phyloP scores from a whole-genome alignment of 768 basidiomycete genomes.

The Termitomyces sp. region DNA sequence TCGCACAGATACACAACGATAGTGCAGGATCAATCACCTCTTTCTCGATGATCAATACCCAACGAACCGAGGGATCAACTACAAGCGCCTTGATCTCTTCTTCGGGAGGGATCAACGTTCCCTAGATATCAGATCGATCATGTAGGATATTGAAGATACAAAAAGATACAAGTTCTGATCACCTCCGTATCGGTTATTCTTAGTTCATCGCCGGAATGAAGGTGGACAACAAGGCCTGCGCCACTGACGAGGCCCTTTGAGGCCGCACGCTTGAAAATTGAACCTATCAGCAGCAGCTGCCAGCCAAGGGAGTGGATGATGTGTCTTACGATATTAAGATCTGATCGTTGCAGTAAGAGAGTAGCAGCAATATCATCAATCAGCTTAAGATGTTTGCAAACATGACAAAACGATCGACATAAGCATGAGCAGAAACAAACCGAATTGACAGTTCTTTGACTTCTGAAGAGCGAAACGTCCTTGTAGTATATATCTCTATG shows the following conservation, averaged over 20 bases:
- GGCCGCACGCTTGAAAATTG: constrained; percentile 62
- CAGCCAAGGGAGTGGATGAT: not conserved
- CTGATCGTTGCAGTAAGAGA: constrained; percentile 62
- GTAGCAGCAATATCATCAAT: constrained; percentile 90
- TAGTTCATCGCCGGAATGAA: constrained; percentile 51
- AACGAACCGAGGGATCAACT: constrained; percentile 49
- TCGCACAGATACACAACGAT: not conserved
- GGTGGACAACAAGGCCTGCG: constrained; percentile 48
- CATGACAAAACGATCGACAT: not conserved
- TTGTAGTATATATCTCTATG: constrained; percentile 84
- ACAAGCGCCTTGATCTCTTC: constrained; percentile 66
- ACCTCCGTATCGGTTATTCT: constrained; percentile 57
- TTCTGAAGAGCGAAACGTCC: constrained; percentile 73
- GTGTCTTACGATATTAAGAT: constrained; percentile 68
- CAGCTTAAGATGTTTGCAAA: constrained; percentile 41
- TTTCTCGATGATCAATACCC: constrained; percentile 92
- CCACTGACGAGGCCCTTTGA: constrained; percentile 87
- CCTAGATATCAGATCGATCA: constrained; percentile 33
- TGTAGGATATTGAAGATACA: not conserved
- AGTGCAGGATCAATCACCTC: constrained; percentile 49
- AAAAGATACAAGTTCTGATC: not conserved
- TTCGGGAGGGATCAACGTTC: constrained; percentile 68
- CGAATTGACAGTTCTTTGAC: constrained; percentile 73
- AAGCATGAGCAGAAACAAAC: constrained; percentile 32
- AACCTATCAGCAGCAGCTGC: not conserved